Evolutionary conservation across 306 rosid genomes (phyloP).

Genomic region (Casuarina equisetifolia): DNA sequence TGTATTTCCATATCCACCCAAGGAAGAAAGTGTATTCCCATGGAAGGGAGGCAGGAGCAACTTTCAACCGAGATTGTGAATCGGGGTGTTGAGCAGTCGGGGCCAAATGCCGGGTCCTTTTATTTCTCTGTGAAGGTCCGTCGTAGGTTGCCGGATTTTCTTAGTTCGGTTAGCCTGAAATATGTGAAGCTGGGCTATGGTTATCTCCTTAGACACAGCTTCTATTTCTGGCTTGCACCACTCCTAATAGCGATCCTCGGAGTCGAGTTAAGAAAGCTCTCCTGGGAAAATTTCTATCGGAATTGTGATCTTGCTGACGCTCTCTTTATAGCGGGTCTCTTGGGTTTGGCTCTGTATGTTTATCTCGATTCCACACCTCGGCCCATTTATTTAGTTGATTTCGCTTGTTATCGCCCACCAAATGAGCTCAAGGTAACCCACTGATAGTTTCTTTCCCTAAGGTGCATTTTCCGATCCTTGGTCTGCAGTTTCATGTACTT

Average conservation of each 20-base stretch:
- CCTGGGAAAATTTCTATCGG: neutral
- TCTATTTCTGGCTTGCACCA: slow-evolving; percentile 21
- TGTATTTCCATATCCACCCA: no score
- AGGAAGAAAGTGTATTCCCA: neutral
- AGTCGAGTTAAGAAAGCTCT: slow-evolving; percentile 14
- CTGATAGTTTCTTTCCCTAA: neutral
- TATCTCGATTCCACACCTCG: slow-evolving; percentile 36
- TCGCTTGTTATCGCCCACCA: slow-evolving; percentile 67
- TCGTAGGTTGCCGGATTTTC: slow-evolving; percentile 23
- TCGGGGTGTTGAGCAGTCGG: slow-evolving; percentile 7
- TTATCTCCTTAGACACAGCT: slow-evolving; percentile 19
- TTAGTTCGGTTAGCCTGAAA: slow-evolving; percentile 21
- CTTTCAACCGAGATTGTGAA: slow-evolving; percentile 21
- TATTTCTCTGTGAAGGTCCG: slow-evolving; percentile 19
- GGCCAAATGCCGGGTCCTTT: slow-evolving; percentile 20
- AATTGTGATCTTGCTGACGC: slow-evolving; percentile 3
- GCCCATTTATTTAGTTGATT: slow-evolving; percentile 59
- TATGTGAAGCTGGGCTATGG: slow-evolving; percentile 31
- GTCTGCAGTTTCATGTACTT: neutral
- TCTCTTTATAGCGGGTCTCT: slow-evolving; percentile 19
- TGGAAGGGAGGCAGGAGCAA: slow-evolving; percentile 14
- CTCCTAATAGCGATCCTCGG: slow-evolving; percentile 8
- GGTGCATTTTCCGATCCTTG: neutral
- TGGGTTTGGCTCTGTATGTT: slow-evolving; percentile 26
- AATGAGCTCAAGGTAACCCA: slow-evolving; percentile 54